Base-by-base conservation (phyloP, 2,329 filamentous ascomycete genomes). In the Trichophyton simii region DNA sequence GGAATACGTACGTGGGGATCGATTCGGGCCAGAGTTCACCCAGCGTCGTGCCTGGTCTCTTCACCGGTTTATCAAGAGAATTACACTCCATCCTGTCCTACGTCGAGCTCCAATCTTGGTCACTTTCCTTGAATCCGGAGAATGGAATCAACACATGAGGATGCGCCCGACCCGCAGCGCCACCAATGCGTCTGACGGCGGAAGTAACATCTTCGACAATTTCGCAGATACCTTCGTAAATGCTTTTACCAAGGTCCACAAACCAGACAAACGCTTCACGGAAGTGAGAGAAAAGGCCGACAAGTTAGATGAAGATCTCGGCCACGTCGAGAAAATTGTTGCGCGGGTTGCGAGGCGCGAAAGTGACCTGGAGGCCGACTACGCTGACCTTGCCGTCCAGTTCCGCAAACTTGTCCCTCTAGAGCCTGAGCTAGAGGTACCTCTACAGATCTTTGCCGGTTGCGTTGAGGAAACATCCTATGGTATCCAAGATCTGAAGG, bases 101-200 rank as follows among this genome's bases (percentile, higher is more conserved):
- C 88, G 94, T 28, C 85, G 91, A 61, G 88, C 89, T 0, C 81
- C 86, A 28, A 85, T 97, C 42, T 80, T 99, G 36, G 87, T 94
- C 68, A 87, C 86, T 63, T 99, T 99, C 72, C 84, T 99, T 65
- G 94, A 99, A 75, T 91, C 87, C 63, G 83, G 82, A 28, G 94
- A 99, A 74, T 99, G 94, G 94, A 97, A 99, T 73, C 88, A 91
- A 38, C 92, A 90, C 55, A 96, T 99, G 91, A 86, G 86, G 68
- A 84, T 84, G 66, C 84, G 91, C 57, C 83, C 87, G 9, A 81
- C 83, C 59, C 82, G 92, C 55, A 82, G 80, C 31, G 83, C 85
- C 64, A 80, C 74, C 18, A 75, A 72, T 58, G 72, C 75, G 11
- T 72, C 74, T 13, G 72, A 75, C 5, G 72, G 74, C 7, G 75